phyloP scores from a whole-genome alignment of 2,329 filamentous ascomycete genomes.

The Sclerotiophoma versabilis region DNA sequence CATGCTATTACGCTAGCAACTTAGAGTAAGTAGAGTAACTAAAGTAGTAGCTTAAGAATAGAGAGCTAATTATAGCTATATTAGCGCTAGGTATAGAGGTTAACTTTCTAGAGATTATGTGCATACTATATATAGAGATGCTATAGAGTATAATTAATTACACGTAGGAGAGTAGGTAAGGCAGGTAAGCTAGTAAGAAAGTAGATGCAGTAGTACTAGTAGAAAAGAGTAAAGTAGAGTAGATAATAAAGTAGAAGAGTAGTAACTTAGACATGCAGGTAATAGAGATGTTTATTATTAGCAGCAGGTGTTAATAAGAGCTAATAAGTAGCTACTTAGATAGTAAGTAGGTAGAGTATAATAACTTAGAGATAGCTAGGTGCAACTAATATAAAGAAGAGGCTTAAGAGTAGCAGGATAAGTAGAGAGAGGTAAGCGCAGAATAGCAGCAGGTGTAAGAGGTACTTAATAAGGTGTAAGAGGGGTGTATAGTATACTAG shows the following conservation, averaged over 20 bases:
- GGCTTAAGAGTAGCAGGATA: too few species aligned
- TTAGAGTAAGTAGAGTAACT: conserved; percentile 12
- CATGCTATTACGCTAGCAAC: conserved; percentile 20
- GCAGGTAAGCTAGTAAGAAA: conserved; percentile 1
- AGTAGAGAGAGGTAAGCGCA: too few species aligned
- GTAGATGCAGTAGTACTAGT: conserved; percentile 13
- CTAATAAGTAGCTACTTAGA: conserved; percentile 18
- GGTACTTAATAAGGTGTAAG: too few species aligned
- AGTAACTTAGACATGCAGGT: conserved; percentile 8
- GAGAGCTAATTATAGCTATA: conserved; percentile 26
- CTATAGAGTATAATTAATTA: conserved; percentile 19
- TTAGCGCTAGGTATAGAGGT: conserved; percentile 23
- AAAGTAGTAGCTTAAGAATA: too few species aligned
- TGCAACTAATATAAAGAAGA: too few species aligned
- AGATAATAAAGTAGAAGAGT: too few species aligned
- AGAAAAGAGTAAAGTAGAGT: too few species aligned
- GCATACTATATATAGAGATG: conserved; percentile 9
- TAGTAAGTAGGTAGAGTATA: too few species aligned
- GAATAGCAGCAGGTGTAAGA: too few species aligned
- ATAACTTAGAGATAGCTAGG: too few species aligned
- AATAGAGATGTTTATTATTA: too few species aligned
- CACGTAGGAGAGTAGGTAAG: conserved; percentile 11
- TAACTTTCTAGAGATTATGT: conserved; percentile 18
- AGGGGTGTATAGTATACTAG: too few species aligned
- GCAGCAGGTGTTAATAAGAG: conserved; percentile 4